Conservation (phyloP, 495 filamentous ascomycete species). For the Halenospora varia region DNA sequence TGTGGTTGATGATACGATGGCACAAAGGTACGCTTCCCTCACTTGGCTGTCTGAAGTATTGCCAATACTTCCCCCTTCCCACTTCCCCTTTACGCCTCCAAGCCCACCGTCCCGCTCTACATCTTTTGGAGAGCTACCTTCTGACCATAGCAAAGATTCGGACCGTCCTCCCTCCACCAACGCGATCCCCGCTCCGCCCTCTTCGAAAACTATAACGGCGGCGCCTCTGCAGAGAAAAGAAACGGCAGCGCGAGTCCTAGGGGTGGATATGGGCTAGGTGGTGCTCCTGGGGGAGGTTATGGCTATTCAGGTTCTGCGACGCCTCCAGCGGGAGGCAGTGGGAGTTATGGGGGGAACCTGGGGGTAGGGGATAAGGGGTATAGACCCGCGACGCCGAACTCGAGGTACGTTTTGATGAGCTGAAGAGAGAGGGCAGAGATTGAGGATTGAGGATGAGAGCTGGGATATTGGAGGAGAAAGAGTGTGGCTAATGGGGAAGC, state of each 20-base stretch:
- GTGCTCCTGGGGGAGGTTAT: conserved; percentile 21
- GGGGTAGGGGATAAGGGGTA: conserved; percentile 34
- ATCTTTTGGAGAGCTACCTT: too few species aligned
- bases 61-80: neutral
- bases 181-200: conserved; percentile 85
- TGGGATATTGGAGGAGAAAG: neutral
- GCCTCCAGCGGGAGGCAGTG: too few species aligned
- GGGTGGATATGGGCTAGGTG: conserved; percentile 22
- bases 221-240: conserved; percentile 44
- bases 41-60: neutral
- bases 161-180: conserved; percentile 59
- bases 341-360: conserved; percentile 15
- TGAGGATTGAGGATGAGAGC: neutral
- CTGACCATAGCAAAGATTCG: conserved; percentile 2
- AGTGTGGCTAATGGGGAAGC: neutral
- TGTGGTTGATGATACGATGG: neutral
- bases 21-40: neutral
- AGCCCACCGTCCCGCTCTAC: too few species aligned
- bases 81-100: too few species aligned
- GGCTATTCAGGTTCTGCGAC: too few species aligned
- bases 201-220: conserved; percentile 79
- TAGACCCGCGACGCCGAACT: conserved; percentile 77
- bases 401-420: conserved; percentile 50
- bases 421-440: too few species aligned
- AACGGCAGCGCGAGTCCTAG: conserved; percentile 46